Percentiles rank a stretch among this genome's conserved stretches.
These are phyloP conservation scores for Cyberlindnera nakhonratchasimensis DNA, from an alignment of 805 yeast species.

Conservation along the genomic window DNA sequence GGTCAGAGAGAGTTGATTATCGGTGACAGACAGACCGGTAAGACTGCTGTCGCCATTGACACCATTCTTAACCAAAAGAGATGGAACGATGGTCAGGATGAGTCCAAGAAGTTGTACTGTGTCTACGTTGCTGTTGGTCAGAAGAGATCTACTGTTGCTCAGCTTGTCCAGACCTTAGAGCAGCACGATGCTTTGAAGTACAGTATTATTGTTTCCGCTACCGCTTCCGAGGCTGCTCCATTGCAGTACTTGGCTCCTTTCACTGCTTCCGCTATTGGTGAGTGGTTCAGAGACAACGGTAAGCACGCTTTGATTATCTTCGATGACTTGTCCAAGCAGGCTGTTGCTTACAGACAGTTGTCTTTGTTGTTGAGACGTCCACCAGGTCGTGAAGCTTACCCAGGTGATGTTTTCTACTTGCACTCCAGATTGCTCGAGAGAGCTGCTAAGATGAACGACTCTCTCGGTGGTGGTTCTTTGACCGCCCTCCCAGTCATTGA, in stretches of 20 bases:
- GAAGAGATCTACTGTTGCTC: constrained; percentile 99
- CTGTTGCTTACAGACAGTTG: constrained; percentile 99
- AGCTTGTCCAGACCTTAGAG: constrained; percentile 98
- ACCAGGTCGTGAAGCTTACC: constrained; percentile 28
- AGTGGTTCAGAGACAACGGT: constrained; percentile 99
- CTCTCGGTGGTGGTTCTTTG: constrained; percentile 88
- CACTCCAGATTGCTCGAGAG: constrained; percentile 86
- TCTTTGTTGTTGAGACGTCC: constrained; percentile 78
- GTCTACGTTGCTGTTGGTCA: constrained; percentile 99
- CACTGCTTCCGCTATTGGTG: constrained; percentile 99
- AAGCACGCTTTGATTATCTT: constrained; percentile 94
- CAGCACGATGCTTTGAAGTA: constrained; percentile 97
- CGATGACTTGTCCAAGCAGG: constrained; percentile 99
- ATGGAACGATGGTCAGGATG: constrained; percentile 95
- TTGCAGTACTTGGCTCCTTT: constrained; percentile 99
- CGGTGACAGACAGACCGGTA: constrained; percentile 99
- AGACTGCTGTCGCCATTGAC: constrained; percentile 98
- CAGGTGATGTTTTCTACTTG: constrained; percentile 28
- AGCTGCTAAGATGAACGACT: constrained; percentile 94
- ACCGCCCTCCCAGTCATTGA: constrained; percentile 96
- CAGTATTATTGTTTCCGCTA: constrained; percentile 97
- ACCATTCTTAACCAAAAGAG: constrained; percentile 98
- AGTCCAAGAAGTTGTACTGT: constrained; percentile 97
- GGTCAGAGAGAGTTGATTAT: constrained; percentile 99
- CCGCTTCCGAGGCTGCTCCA: constrained; percentile 99